Evolutionary conservation across 2,329 filamentous ascomycete species (phyloP), one percentile per base, ranked within the genome.

Genomic region (Dactylellina leptospora): DNA sequence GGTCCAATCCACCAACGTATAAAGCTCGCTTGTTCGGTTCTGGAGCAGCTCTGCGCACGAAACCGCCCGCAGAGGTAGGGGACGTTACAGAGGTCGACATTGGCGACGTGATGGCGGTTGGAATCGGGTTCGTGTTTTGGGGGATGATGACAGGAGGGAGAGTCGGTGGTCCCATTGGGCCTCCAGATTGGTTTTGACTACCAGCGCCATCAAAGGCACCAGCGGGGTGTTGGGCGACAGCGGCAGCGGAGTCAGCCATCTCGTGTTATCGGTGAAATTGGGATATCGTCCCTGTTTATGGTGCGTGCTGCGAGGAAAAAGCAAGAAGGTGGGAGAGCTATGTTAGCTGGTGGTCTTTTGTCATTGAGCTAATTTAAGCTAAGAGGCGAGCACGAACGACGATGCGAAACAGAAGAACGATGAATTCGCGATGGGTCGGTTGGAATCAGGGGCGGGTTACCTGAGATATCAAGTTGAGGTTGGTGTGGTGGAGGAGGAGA

Each of bases 21-120:
- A 99, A 84, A 66, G 95, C 95, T 79, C 95, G 88, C 87, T 99
- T 99, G 84, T 99, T 99, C 75, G 95, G 95, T 84, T 99, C 95
- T 62, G 95, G 95, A 56, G 95, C 95, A 73, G 93, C 90, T 79
- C 95, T 92, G 77, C 95, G 90, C 59, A 90, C 87, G 79, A 91
- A 95, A 74, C 89, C 89, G 73, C 88, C 90, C 73, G 88, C 88
- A 77, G 89, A 92, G 78, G 88, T 90, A 9, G 95, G 93, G 60
- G 95, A 97, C 85, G 95, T 88, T 79, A 96, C 86, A 74, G 81
- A 82, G 42, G 85, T 88, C 50, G 89, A 90, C 86, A 92, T 87
- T 48, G 92, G 92, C 69, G 92, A 96, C 74, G 90, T 92, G 78
- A 97, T 93, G 74, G 92, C 91, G 27, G 92, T 96, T 51, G 93